Evolutionary conservation across 2,329 filamentous ascomycete genomes (phyloP).

Genomic region (Xylaria hypoxylon): DNA sequence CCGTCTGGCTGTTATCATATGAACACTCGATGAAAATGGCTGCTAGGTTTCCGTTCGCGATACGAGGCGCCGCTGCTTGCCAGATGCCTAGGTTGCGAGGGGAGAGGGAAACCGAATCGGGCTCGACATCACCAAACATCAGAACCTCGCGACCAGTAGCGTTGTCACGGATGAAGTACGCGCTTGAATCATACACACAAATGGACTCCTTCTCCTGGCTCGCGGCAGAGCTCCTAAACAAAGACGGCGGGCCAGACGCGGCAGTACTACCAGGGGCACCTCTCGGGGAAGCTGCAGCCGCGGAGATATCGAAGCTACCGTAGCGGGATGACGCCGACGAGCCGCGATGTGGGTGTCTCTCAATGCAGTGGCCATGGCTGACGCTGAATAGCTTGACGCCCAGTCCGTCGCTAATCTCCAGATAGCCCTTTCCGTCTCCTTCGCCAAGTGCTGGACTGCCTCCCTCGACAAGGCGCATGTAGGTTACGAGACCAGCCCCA

Average conservation of each 20-base stretch:
- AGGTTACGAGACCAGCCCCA: conserved; percentile 91
- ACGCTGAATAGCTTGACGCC: conserved; percentile 88
- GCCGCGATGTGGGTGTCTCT: conserved; percentile 75
- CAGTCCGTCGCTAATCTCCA: conserved; percentile 89
- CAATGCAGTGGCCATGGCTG: conserved; percentile 90
- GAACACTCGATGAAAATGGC: conserved; percentile 97
- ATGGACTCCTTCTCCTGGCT: conserved; percentile 58
- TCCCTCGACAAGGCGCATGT: conserved; percentile 87
- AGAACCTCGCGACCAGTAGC: conserved; percentile 80
- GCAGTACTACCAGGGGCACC: conserved; percentile 43
- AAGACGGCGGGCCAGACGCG: conserved; percentile 42
- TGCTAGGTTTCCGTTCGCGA: conserved; percentile 75
- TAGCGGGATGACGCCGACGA: conserved; percentile 64
- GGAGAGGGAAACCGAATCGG: conserved; percentile 83
- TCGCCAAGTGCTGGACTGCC: conserved; percentile 86
- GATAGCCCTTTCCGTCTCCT: conserved; percentile 83
- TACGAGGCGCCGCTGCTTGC: conserved; percentile 88
- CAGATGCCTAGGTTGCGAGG: conserved; percentile 87
- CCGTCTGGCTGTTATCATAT: conserved; percentile 82
- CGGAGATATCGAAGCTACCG: conserved; percentile 60
- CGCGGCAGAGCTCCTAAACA: conserved; percentile 48
- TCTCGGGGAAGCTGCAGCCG: conserved; percentile 43
- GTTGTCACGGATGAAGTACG: conserved; percentile 89
- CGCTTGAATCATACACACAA: conserved; percentile 88
- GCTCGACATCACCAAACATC: conserved; percentile 96